A percentile compares a stretch with the other conserved stretches of the same genome.
Evolutionary conservation across 352 stramenopile species (phyloP).

Genomic region (Pythium pyrilobum): DNA sequence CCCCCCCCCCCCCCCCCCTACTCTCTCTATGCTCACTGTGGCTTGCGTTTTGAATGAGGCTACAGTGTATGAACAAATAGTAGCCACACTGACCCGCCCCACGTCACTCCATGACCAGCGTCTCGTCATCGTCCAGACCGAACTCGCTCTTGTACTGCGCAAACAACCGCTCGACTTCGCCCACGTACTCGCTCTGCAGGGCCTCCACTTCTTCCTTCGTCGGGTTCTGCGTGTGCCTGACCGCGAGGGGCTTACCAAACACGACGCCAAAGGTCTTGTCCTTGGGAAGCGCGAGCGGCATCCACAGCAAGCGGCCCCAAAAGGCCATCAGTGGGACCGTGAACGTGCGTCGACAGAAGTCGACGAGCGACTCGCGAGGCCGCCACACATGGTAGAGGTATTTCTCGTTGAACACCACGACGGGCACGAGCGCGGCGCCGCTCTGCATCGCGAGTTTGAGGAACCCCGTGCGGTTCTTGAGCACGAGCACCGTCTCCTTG

Average conservation of each 20-base stretch:
- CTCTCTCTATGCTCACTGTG: too few species aligned
- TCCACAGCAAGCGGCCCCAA: constrained; percentile 71
- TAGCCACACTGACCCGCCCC: too few species aligned
- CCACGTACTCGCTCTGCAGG: constrained; percentile 46
- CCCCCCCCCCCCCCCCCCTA: too few species aligned
- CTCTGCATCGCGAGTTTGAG: constrained; percentile 72
- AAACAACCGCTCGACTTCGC: constrained; percentile 53
- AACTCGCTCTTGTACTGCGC: constrained; percentile 59
- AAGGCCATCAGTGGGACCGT: constrained; percentile 68
- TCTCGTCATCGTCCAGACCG: constrained; percentile 65
- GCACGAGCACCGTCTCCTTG: constrained; percentile 54
- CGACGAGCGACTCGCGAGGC: constrained; percentile 37
- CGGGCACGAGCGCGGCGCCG: constrained; percentile 62
- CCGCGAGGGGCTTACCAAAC: constrained; percentile 63
- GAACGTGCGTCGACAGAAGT: constrained; percentile 51
- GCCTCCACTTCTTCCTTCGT: constrained; percentile 44
- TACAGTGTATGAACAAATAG: too few species aligned
- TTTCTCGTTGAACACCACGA: constrained; percentile 75
- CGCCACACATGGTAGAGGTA: constrained; percentile 75
- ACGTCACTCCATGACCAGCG: constrained; percentile 24
- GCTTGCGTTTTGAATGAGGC: too few species aligned
- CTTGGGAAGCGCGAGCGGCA: constrained; percentile 46
- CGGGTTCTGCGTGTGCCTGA: constrained; percentile 42
- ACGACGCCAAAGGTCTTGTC: constrained; percentile 67
- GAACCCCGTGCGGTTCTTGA: constrained; percentile 69